Conservation (phyloP, 2,329 filamentous ascomycete species). For the Dactylella cylindrospora region DNA sequence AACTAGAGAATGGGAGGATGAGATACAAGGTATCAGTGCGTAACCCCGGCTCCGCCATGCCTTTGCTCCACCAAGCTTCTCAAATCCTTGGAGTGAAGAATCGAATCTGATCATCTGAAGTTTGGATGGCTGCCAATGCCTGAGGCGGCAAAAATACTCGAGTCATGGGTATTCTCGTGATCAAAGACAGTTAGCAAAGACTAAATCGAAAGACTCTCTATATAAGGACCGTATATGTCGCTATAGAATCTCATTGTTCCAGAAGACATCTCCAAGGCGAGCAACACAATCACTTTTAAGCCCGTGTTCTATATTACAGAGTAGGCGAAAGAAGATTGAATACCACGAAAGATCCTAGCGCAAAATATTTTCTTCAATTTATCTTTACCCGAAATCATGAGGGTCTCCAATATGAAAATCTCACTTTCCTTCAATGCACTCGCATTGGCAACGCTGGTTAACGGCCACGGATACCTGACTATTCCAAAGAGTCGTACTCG, state of each 20-base stretch:
- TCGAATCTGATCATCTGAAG: constrained; percentile 2
- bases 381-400: not conserved
- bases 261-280: not conserved
- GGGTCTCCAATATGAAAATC: not conserved
- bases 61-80: constrained; percentile 4
- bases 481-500: constrained; percentile 55
- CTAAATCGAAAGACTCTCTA: constrained; percentile 4
- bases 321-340: too few species aligned
- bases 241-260: not conserved
- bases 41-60: constrained; percentile 5
- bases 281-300: not conserved
- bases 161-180: not conserved
- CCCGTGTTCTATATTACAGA: not conserved
- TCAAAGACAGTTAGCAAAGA: not conserved
- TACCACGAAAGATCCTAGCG: not conserved
- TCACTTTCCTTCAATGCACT: constrained; percentile 3
- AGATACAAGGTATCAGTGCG: not conserved
- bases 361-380: not conserved
- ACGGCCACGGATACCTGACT: constrained; percentile 56
- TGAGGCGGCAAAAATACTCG: not conserved
- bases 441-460: constrained; percentile 45
- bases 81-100: not conserved
- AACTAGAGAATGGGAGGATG: not conserved
- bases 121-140: not conserved
- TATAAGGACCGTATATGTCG: constrained; percentile 4